Evolutionary conservation across 2,329 filamentous ascomycete genomes (phyloP), one percentile per base, ranked within the genome.

Genomic region (Epichloe sibirici): DNA sequence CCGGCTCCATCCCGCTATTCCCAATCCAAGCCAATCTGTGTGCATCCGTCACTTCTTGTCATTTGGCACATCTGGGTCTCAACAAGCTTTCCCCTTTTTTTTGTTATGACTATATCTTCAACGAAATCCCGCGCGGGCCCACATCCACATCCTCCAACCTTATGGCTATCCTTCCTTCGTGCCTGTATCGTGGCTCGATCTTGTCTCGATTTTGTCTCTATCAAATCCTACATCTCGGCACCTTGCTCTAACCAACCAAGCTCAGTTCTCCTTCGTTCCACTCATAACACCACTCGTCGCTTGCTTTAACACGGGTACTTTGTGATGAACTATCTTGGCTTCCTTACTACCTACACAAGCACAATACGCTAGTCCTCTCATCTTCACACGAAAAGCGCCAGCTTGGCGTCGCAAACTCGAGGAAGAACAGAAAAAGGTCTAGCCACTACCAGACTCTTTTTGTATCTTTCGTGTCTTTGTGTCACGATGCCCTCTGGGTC

Each of bases 401-500:
- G 31, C 31, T 31, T 31, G 9, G 3, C 3, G 31, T 11, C 31
- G 31, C 31, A 31, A 31, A 31, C 3, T 8, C 9, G 28, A 45
- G n/a, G 25, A 31, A 17, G 15, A 45, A 11, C 13, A 35, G 15
- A 45, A 46, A 35, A 46, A 31, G 3, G 4, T 46, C 9, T 5
- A 8, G 2, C n/a, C n/a, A 23, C 6, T 13, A 31, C 31, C 31
- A 31, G 21, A 42, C 17, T 42, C 15, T 28, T 39, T 23, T 47
- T 4, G 9, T 8, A 4, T 8, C 6, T 5, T 25, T 25, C 0
- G 25, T 25, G 25, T 31, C 31, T 31, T 31, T 31, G 8, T 11
- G 8, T 49, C 49, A 66, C 65, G 63, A 56, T 62, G 34, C 56
- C 65, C 35, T 58, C 58, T 57, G 61, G 60, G 44, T 60, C 63